Percentiles rank a stretch among this genome's conserved stretches.
Evolutionary conservation across 2,329 filamentous ascomycete species (phyloP).

Genomic region (Exutisphaerella laricina): DNA sequence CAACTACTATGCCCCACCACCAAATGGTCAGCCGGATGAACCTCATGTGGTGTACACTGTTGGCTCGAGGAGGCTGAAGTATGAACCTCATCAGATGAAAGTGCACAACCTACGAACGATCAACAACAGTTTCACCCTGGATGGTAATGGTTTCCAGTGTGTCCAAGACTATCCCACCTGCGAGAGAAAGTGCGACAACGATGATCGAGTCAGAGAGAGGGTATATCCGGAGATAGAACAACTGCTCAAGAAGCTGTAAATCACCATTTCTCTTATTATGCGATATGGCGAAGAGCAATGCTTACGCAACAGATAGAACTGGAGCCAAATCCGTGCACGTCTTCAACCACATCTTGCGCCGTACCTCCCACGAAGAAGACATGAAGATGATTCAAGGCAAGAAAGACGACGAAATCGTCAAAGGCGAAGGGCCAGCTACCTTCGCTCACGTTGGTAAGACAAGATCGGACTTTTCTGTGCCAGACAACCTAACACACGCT

Average conservation of each 20-base stretch:
- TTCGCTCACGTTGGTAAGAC: slow-evolving; percentile 9
- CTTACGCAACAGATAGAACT: neutral
- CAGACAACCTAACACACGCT: neutral
- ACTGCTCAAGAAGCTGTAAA: slow-evolving; percentile 6
- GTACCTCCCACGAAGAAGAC: neutral
- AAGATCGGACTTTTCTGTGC: neutral
- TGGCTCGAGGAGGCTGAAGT: neutral
- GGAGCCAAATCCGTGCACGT: slow-evolving; percentile 6
- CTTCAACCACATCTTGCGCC: slow-evolving; percentile 3
- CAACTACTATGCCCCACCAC: neutral
- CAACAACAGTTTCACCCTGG: slow-evolving; percentile 3
- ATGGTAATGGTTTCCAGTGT: slow-evolving; percentile 13
- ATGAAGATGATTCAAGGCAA: slow-evolving; percentile 3
- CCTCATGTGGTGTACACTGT: neutral
- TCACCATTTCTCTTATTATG: neutral
- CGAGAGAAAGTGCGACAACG: slow-evolving; percentile 4
- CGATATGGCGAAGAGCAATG: neutral
- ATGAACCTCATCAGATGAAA: neutral
- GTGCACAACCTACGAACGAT: neutral
- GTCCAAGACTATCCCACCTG: neutral
- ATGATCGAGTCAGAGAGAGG: neutral
- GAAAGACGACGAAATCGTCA: neutral
- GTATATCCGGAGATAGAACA: slow-evolving; percentile 1
- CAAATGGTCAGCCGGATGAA: neutral
- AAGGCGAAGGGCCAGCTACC: slow-evolving; percentile 2